A percentile compares a stretch with the other conserved stretches of the same genome.
Conservation (phyloP, 495 filamentous ascomycete genomes). For the Xylaria venustula region DNA sequence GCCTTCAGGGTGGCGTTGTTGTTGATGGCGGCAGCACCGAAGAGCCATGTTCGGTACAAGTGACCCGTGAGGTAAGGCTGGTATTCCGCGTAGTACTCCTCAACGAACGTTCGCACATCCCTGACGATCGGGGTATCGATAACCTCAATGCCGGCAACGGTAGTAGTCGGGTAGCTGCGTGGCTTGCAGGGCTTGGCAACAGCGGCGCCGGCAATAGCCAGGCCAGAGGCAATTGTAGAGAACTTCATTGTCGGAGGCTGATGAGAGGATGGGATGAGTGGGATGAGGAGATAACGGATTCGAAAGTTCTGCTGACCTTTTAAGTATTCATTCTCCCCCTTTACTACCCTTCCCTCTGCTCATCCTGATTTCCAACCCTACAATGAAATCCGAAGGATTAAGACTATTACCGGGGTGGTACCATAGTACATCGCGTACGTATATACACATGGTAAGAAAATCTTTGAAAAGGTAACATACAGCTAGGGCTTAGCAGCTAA, state of each 20-base stretch:
- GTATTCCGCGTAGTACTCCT: conserved; percentile 6
- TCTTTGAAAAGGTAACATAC: not conserved
- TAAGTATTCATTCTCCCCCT: not conserved
- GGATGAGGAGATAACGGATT: not conserved
- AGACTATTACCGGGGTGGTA: too few species aligned
- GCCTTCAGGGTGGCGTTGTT: conserved; percentile 33
- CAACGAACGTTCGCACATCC: not conserved
- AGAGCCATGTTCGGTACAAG: conserved; percentile 1
- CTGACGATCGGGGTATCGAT: conserved; percentile 10
- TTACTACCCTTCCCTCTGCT: too few species aligned
- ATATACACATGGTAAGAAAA: too few species aligned
- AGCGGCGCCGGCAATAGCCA: conserved; percentile 2
- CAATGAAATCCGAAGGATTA: not conserved
- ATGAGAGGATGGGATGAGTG: not conserved
- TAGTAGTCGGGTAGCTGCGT: not conserved
- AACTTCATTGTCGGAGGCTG: conserved; percentile 9
- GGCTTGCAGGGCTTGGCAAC: not conserved
- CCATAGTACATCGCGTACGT: too few species aligned
- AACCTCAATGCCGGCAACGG: conserved; percentile 4
- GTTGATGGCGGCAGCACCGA: conserved; percentile 17
- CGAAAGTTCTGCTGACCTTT: not conserved
- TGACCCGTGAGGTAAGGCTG: conserved; percentile 4
- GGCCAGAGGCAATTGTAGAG: conserved; percentile 6
- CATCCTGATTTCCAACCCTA: not conserved
- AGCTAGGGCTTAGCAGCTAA: not conserved